Evolutionary conservation across 2,329 filamentous ascomycete species (phyloP).

Genomic region (Dothidotthia symphoricarpi): DNA sequence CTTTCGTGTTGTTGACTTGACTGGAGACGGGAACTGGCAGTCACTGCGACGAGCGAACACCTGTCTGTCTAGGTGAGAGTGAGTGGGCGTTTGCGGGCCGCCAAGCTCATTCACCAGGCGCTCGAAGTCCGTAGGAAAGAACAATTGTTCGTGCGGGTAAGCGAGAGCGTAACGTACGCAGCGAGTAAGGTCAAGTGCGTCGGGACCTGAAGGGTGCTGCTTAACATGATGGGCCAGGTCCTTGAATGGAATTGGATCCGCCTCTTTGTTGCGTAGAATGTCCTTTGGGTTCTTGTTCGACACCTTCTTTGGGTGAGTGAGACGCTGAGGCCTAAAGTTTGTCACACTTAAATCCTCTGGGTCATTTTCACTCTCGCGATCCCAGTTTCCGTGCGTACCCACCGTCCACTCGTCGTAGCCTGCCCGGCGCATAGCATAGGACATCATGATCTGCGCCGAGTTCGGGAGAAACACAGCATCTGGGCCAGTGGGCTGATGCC

Average conservation of each 20-base stretch:
- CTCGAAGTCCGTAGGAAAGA: conserved; percentile 23
- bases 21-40: background rate
- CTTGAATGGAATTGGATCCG: conserved; percentile 15
- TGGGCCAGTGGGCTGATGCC: conserved; percentile 5
- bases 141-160: conserved; percentile 15
- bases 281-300: background rate
- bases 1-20: too few relatives aligned
- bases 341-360: conserved; percentile 14
- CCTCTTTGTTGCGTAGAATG: background rate
- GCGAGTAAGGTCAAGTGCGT: conserved; percentile 27
- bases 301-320: background rate
- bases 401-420: conserved; percentile 21
- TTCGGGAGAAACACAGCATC: too few relatives aligned
- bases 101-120: conserved; percentile 10
- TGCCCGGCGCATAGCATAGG: conserved; percentile 18
- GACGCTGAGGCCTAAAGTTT: conserved; percentile 3
- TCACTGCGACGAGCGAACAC: background rate
- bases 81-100: conserved; percentile 2
- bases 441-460: conserved; percentile 3
- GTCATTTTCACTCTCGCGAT: conserved; percentile 1
- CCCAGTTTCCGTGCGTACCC: conserved; percentile 8
- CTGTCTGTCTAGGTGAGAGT: background rate
- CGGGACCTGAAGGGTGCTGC: conserved; percentile 13
- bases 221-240: conserved; percentile 17
- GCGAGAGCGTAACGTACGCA: conserved; percentile 19